A percentile compares a stretch with the other conserved stretches of the same genome.
Evolutionary conservation across 768 basidiomycete genomes (phyloP).

Genomic region (Panaeolus cyanescens): DNA sequence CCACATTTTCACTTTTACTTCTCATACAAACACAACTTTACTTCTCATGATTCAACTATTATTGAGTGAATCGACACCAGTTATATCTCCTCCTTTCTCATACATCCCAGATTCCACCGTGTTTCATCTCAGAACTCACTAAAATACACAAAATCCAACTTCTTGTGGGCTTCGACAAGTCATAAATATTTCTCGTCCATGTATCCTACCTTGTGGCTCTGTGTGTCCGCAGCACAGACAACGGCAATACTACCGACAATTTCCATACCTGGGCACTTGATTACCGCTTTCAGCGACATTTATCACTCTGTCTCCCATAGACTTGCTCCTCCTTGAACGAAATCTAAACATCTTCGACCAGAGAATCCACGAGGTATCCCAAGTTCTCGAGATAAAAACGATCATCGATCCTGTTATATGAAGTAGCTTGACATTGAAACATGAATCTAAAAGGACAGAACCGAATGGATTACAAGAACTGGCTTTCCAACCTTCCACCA

Average conservation of each 20-base stretch:
- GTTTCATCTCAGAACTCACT: too few relatives aligned
- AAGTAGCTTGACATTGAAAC: neutral
- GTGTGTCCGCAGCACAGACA: neutral
- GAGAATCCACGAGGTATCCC: neutral
- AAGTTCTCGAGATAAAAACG: too few relatives aligned
- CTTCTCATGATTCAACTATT: neutral
- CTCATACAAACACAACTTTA: neutral
- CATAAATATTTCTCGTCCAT: neutral
- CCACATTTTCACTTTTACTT: neutral
- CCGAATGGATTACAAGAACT: neutral
- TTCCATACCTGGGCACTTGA: constrained; percentile 4
- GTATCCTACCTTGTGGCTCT: neutral
- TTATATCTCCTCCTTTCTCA: constrained; percentile 3
- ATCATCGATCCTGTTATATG: neutral
- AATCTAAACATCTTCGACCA: too few relatives aligned
- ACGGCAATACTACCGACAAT: constrained; percentile 2
- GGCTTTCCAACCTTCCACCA: constrained; percentile 6
- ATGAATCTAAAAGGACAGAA: neutral
- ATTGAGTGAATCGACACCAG: neutral
- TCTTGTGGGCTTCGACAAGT: too few relatives aligned
- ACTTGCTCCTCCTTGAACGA: too few relatives aligned
- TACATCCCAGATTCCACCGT: too few relatives aligned
- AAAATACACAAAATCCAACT: too few relatives aligned
- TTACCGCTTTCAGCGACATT: constrained; percentile 1
- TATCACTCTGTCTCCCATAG: neutral